phyloP scores from a whole-genome alignment of 768 basidiomycete species.

The Trametes cubensis region DNA sequence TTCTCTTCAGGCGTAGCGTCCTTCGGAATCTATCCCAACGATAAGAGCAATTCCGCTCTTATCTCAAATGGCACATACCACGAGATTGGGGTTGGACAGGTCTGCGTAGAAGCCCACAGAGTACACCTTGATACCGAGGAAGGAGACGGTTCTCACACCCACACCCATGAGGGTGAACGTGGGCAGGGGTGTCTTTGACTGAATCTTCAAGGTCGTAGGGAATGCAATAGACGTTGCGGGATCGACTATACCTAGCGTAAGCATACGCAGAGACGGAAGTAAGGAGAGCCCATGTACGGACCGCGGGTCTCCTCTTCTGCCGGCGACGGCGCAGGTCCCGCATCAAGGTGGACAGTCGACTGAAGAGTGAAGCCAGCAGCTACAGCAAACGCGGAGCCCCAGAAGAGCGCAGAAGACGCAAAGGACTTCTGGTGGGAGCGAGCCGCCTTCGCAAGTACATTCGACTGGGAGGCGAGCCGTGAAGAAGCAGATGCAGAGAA shows the following conservation, averaged over 20 bases:
- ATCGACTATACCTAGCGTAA: slow-evolving; percentile 51
- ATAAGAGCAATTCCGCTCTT: neutral
- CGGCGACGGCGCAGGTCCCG: slow-evolving; percentile 30
- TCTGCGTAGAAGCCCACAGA: slow-evolving; percentile 91
- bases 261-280: neutral
- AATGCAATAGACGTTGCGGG: slow-evolving; percentile 75
- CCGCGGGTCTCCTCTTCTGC: slow-evolving; percentile 29
- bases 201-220: slow-evolving; percentile 64
- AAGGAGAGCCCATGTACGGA: slow-evolving; percentile 9
- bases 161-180: slow-evolving; percentile 75
- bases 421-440: slow-evolving; percentile 1
- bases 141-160: slow-evolving; percentile 88
- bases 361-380: slow-evolving; percentile 37
- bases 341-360: slow-evolving; percentile 48
- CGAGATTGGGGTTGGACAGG: slow-evolving; percentile 62
- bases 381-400: slow-evolving; percentile 33
- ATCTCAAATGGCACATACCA: slow-evolving; percentile 41
- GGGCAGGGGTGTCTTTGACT: slow-evolving; percentile 63
- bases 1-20: slow-evolving; percentile 69
- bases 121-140: slow-evolving; percentile 87
- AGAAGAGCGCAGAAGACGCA: slow-evolving; percentile 15
- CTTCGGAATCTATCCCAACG: slow-evolving; percentile 48
- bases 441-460: slow-evolving; percentile 6
- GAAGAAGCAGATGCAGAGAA: slow-evolving; percentile 17
- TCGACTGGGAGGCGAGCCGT: slow-evolving; percentile 2